Conservation (phyloP, 192 early-diverging fungal genomes). For the Thamnidium elegans region DNA sequence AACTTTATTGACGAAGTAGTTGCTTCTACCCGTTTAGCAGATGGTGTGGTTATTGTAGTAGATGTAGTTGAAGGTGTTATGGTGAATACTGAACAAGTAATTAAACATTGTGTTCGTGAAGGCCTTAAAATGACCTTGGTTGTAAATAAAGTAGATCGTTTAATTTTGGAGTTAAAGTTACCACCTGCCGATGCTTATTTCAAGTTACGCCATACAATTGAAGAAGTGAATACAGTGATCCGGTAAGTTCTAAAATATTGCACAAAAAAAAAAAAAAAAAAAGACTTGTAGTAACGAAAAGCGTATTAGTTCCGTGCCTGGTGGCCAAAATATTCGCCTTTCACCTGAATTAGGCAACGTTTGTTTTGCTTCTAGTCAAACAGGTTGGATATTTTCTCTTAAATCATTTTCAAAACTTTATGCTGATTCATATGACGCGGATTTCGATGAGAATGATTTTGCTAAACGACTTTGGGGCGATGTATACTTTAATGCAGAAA, state of each 20-base stretch:
- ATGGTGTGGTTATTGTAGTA: constrained; percentile 90
- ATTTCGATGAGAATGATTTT: constrained; percentile 74
- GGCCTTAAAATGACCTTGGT: constrained; percentile 78
- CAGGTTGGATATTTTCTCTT: constrained; percentile 93
- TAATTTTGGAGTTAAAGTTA: constrained; percentile 93
- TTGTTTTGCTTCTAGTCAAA: constrained; percentile 84
- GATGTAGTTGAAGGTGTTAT: constrained; percentile 97
- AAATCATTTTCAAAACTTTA: constrained; percentile 92
- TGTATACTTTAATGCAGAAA: constrained; percentile 82
- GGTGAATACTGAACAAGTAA: constrained; percentile 86
- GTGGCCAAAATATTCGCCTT: constrained; percentile 65
- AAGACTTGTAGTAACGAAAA: neutral
- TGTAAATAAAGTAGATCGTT: constrained; percentile 98
- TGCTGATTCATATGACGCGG: constrained; percentile 68
- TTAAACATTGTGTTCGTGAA: constrained; percentile 78
- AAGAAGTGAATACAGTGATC: constrained; percentile 90
- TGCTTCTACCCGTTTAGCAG: constrained; percentile 80
- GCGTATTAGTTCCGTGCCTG: constrained; percentile 21
- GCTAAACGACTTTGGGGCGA: constrained; percentile 96
- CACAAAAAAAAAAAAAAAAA: neutral
- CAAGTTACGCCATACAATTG: constrained; percentile 92
- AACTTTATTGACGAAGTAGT: constrained; percentile 94
- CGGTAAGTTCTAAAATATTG: constrained; percentile 22
- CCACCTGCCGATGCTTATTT: constrained; percentile 97
- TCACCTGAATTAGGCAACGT: constrained; percentile 96